Evolutionary conservation across 2,329 filamentous ascomycete species (phyloP), one percentile per base, ranked within the genome.

Genomic region (Cercospora brassicicola): DNA sequence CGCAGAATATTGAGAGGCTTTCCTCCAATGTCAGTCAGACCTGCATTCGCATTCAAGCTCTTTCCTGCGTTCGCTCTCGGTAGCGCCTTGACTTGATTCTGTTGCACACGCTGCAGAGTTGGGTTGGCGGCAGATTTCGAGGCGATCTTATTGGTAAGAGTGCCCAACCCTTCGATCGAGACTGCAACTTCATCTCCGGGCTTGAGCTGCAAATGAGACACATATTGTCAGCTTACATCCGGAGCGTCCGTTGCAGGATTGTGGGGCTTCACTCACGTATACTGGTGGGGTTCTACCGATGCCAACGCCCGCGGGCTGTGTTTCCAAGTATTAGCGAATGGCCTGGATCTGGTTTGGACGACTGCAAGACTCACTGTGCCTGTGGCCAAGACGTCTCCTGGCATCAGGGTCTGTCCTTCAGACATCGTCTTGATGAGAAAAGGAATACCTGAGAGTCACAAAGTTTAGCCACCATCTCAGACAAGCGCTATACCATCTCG

Each of bases 381-480:
- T 1, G 82, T 85, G 3, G 85, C 79, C 48, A 88, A 78, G 0
- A 86, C 79, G 20, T 86, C 84, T 0, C 86, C 85, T 0, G 80
- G 77, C 68, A 83, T 79, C 0, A 88, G 70, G 0, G 85, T 87
- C n/a, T 82, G 82, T 0, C 82, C 84, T 45, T 80, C 81, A 42
- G 82, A 84, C 18, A 84, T 74, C 6, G 83, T 84, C 60, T 78
- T 78, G 18, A 87, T 78, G 5, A 87, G 78, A 1, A 78, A 79
- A 15, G 83, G 79, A 5, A 85, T 79, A 23, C 48, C 48, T 0
- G 78, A 78, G 2, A 2, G 2, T 2, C 45, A 11, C 48, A 28
- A 4, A 13, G 23, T 23, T 53, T 15, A 53, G 48, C 23, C 23
- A 15, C 10, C 1, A 23, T 0, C 20, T 48, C 20, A 48, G 42